Percentiles rank a stretch among this genome's conserved stretches.
These are phyloP conservation scores for Tetrastigma voinierianum DNA, from an alignment of 164 flowering plant species.

Conservation along the genomic window DNA sequence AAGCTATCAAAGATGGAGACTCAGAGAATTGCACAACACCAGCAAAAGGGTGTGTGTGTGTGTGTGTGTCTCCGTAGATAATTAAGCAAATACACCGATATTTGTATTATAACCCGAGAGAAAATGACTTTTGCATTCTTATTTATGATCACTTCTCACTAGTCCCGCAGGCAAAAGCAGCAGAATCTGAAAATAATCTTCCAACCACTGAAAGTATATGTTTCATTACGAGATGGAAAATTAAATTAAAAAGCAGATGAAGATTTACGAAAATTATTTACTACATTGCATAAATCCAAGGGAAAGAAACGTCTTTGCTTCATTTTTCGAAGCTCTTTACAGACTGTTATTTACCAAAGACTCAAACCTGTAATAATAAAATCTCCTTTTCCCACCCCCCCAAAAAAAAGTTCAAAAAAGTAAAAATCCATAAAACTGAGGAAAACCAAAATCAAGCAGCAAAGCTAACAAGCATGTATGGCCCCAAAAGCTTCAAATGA, in stretches of 20 bases:
- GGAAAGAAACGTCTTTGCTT: neutral
- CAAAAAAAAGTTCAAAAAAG: neutral
- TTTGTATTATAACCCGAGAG: constrained; percentile 7
- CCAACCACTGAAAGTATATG: too few relatives aligned
- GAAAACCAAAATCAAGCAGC: constrained; percentile 1
- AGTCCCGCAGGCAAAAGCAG: too few relatives aligned
- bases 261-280: constrained; percentile 12
- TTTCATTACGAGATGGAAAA: too few relatives aligned
- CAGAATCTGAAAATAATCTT: neutral
- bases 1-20: neutral
- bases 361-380: constrained; percentile 9
- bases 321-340: constrained; percentile 15
- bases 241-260: neutral
- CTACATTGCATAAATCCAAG: constrained; percentile 7
- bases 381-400: too few relatives aligned
- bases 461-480: neutral
- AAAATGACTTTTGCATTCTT: constrained; percentile 1
- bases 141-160: too few relatives aligned
- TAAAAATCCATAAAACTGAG: neutral
- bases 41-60: neutral
- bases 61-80: neutral
- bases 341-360: constrained; percentile 8
- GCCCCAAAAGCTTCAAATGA: constrained; percentile 5
- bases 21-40: neutral
- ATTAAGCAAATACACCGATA: too few relatives aligned